Evolutionary conservation across 768 basidiomycete genomes (phyloP).

Genomic region (Saitozyma sp.): DNA sequence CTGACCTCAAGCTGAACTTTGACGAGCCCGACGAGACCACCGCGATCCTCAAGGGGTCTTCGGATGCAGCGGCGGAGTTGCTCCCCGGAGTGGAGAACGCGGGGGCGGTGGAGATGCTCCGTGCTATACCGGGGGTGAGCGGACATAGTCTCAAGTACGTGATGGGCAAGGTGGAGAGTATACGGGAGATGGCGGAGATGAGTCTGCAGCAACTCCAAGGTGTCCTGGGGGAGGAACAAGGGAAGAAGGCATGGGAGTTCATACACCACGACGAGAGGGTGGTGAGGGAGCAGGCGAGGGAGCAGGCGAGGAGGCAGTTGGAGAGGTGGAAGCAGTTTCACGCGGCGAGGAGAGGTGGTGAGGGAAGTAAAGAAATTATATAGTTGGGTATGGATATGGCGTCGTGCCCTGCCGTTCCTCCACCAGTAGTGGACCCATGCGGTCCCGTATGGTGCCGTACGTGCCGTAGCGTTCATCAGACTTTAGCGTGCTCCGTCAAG

Average conservation of each 20-base stretch:
- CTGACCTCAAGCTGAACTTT: conserved; percentile 78
- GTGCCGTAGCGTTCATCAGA: too few relatives aligned
- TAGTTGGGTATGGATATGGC: too few relatives aligned
- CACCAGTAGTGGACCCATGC: too few relatives aligned
- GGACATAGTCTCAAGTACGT: conserved; percentile 82
- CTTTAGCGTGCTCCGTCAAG: too few relatives aligned
- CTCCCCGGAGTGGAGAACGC: conserved; percentile 52
- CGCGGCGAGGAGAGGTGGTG: too few relatives aligned
- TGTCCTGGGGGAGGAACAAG: conserved; percentile 69
- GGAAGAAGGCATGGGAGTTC: conserved; percentile 77
- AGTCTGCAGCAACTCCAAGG: conserved; percentile 52
- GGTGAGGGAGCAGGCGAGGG: too few relatives aligned
- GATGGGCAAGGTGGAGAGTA: conserved; percentile 70
- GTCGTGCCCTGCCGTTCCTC: too few relatives aligned
- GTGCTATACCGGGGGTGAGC: conserved; percentile 78
- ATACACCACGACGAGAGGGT: conserved; percentile 52
- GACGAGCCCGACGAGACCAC: conserved; percentile 75
- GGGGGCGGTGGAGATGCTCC: conserved; percentile 74
- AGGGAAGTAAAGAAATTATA: too few relatives aligned
- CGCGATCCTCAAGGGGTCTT: conserved; percentile 70
- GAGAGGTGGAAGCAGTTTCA: too few relatives aligned
- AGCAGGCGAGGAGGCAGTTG: too few relatives aligned
- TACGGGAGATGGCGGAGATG: conserved; percentile 62
- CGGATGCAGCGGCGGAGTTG: conserved; percentile 64
- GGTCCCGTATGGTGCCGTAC: too few relatives aligned